Base-by-base conservation (phyloP, 169 alveolate genomes). In the Pseudocohnilembus persalinus region DNA sequence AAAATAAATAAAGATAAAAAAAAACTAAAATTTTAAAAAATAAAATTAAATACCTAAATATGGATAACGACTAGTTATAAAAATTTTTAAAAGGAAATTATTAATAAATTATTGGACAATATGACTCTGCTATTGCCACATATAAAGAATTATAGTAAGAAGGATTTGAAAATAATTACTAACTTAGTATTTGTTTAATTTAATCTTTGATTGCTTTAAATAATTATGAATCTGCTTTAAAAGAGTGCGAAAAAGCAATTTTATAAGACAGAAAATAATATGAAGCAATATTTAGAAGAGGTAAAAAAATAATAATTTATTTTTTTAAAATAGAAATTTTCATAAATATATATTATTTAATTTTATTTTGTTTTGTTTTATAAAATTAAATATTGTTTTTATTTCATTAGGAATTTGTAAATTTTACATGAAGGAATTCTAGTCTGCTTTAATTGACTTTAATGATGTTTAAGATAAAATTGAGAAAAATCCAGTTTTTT, bases 241-340 rank as follows among this genome's bases (percentile, higher is more conserved):
- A 32, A 28, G 73, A 31, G 31, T 74, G 68, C 6, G 84, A 80
- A 1, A 34, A 73, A 16, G 93, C 91, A 30, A 74, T 87, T 49
- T 64, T 77, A 29, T 32, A 65, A 26, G 84, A 83, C 35, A 34
- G 77, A 26, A 68, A 75, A 15, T 74, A 83, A 28, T 83, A 64
- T 81, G 90, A 86, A 81, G 90, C 81, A 20, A 80, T 49, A 65
- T 86, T 35, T 31, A 63, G 77, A 35, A 85, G 74, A 74, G 89
- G 89, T 85, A 85, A 4, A 1, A 0, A 35, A 11, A 0, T 25
- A n/a, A 49, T 49, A 49, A 11, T 49, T 49, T 4, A 4, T 49
- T 11, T 49, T 49, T 11, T 49, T 49, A 4, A 49, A 49, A 11
- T 11, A 49, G 4, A 49, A 11, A 11, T 49, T 11, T 49, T 4